These are phyloP conservation scores for Prunella vulgaris DNA, from an alignment of 257 asterid species.

Conservation along the genomic window DNA sequence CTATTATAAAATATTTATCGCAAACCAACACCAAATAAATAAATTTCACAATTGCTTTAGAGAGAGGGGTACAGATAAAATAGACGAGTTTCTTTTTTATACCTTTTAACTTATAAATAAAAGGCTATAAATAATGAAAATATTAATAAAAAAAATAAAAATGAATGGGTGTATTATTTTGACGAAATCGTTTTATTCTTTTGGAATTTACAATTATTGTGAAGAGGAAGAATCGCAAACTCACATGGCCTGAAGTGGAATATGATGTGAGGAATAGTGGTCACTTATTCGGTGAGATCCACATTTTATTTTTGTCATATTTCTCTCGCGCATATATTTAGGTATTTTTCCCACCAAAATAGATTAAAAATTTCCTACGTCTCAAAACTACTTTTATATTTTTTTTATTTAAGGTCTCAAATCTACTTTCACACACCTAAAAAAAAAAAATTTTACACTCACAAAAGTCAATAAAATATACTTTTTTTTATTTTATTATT, in stretches of 20 bases:
- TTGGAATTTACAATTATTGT: neutral
- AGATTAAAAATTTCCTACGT: too few species aligned
- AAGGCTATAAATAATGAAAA: neutral
- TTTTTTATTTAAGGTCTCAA: too few species aligned
- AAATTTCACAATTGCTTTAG: neutral
- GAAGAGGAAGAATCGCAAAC: neutral
- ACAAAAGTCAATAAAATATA: too few species aligned
- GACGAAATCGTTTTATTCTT: neutral
- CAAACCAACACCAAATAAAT: too few species aligned
- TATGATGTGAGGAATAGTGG: neutral
- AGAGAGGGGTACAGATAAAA: neutral
- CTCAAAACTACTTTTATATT: too few species aligned
- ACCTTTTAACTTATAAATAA: neutral
- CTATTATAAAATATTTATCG: too few species aligned
- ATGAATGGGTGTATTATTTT: too few species aligned
- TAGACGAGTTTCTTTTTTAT: neutral
- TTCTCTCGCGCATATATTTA: neutral
- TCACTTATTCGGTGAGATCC: conserved; percentile 16
- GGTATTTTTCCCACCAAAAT: neutral
- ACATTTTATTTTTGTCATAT: neutral
- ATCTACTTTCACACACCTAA: too few species aligned
- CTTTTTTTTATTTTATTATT: too few species aligned
- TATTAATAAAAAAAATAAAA: neutral
- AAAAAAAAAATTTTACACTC: too few species aligned
- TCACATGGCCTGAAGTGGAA: conserved; percentile 17